Base-by-base conservation (phyloP, 495 filamentous ascomycete genomes). In the Aspergillus sclerotiicarbonarius region DNA sequence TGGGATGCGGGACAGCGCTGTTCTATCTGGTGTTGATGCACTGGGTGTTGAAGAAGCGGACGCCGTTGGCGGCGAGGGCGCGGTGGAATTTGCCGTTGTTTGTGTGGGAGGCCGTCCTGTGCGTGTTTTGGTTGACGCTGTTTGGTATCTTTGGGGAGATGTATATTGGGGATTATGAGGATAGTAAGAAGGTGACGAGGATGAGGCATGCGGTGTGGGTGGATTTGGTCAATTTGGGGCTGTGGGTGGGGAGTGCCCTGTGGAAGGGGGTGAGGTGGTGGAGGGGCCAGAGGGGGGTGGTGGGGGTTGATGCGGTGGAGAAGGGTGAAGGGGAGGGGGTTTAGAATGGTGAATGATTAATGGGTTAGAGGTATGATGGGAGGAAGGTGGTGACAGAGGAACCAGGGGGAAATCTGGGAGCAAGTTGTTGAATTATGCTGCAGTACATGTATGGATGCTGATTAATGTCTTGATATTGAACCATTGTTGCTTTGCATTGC, bases 171-270 rank as follows among this genome's bases (percentile, higher is more conserved):
- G 82, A 82, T 50, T 68, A 90, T 61, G 76, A 31, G 33, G 55
- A 69, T 82, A 81, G 35, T 75, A 35, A 21, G 16, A 71, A 70
- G 63, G 80, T 91, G 50, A 74, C 78, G 62, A 79, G 89, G 31
- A 94, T 96, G 91, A 88, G 91, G 71, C 84, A 87, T 70, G 90
- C 91, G 29, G 89, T 92, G 30, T 96, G 90, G 90, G 73, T 95
- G 20, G 90, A 92, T 71, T 73, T 95, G 50, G 71, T 83, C 20
- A 88, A 87, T 64, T 80, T 88, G 68, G 57, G 88, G 33, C 72
- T 96, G 21, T 96, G 91, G 90, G 67, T 88, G 29, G 65, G 84
- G 31, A 85, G 80, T 10, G 74, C 75, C 2, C 61, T 78, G 8
- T 76, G 72, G 66, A 71, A 67, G 45, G 66, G 71, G 44, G 18